A percentile compares a stretch with the other conserved stretches of the same genome.
These are phyloP conservation scores for Elasticomyces elasticus DNA, from an alignment of 495 filamentous ascomycete species.

Conservation along the genomic window DNA sequence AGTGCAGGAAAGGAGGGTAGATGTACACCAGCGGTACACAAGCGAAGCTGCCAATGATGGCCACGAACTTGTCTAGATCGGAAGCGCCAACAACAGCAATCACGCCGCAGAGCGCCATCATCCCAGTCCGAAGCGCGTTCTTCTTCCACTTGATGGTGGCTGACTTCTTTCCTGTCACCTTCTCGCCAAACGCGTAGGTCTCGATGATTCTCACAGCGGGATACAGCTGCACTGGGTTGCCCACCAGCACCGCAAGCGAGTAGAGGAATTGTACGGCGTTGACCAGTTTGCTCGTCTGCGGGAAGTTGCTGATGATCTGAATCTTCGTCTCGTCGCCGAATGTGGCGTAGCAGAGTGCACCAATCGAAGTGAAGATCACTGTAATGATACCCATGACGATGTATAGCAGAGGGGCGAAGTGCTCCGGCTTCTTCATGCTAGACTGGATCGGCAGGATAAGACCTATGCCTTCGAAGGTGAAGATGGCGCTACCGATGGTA, in stretches of 20 bases:
- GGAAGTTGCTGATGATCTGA: conserved; percentile 57
- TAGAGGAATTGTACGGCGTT: conserved; percentile 59
- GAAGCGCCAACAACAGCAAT: conserved; percentile 46
- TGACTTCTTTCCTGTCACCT: conserved; percentile 45
- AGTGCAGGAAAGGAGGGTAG: conserved; percentile 69
- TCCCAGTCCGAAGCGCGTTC: conserved; percentile 44
- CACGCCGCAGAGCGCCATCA: conserved; percentile 42
- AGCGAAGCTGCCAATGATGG: conserved; percentile 52
- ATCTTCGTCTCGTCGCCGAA: conserved; percentile 49
- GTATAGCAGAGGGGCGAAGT: conserved; percentile 48
- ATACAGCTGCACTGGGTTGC: conserved; percentile 55
- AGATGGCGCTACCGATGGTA: conserved; percentile 54
- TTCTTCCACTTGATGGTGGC: conserved; percentile 54
- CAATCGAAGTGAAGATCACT: conserved; percentile 51
- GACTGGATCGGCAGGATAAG: conserved; percentile 56
- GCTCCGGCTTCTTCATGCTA: conserved; percentile 50
- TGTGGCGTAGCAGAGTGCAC: conserved; percentile 54
- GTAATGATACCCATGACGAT: conserved; percentile 55
- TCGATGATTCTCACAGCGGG: conserved; percentile 54
- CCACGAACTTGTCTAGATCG: conserved; percentile 54
- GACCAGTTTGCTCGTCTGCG: conserved; percentile 51
- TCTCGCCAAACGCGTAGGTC: conserved; percentile 39
- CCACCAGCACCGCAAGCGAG: conserved; percentile 51
- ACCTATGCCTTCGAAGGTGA: conserved; percentile 60
- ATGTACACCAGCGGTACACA: conserved; percentile 44